A percentile compares a stretch with the other conserved stretches of the same genome.
These are phyloP conservation scores for Fusarium tupiense DNA, from an alignment of 2,329 filamentous ascomycete genomes.

Conservation along the genomic window DNA sequence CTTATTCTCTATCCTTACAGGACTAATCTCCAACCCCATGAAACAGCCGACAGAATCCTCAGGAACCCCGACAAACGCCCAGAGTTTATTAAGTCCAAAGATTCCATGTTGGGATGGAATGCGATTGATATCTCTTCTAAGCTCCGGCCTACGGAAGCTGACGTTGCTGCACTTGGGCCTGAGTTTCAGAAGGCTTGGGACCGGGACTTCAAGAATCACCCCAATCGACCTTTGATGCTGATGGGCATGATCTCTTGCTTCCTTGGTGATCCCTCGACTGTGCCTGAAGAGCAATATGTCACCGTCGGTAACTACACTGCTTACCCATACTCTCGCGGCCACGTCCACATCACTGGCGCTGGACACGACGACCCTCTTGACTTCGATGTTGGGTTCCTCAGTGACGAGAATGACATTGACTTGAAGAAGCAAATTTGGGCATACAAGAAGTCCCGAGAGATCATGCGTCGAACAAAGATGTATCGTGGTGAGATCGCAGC, in stretches of 20 bases:
- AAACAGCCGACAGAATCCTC: constrained; percentile 61
- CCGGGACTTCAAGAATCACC: constrained; percentile 57
- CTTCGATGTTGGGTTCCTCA: constrained; percentile 68
- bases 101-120: constrained; percentile 67
- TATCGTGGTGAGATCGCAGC: constrained; percentile 59
- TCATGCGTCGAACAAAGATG: constrained; percentile 64
- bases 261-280: constrained; percentile 52
- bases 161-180: constrained; percentile 62
- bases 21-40: constrained; percentile 42
- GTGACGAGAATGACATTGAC: constrained; percentile 66
- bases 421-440: constrained; percentile 69
- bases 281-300: constrained; percentile 60
- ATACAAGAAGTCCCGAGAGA: constrained; percentile 73
- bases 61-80: constrained; percentile 58
- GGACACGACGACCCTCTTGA: constrained; percentile 56
- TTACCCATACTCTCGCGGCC: constrained; percentile 63
- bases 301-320: constrained; percentile 59
- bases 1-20: constrained; percentile 62
- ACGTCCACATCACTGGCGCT: constrained; percentile 66
- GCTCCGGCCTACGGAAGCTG: constrained; percentile 62
- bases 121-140: constrained; percentile 65
- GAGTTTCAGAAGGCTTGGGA: constrained; percentile 65
- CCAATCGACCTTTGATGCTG: constrained; percentile 60
- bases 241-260: constrained; percentile 50
- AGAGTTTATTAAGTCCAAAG: constrained; percentile 56